Evolutionary conservation across 2,329 filamentous ascomycete genomes (phyloP).

Genomic region (Iodosphaeria phyllophila): DNA sequence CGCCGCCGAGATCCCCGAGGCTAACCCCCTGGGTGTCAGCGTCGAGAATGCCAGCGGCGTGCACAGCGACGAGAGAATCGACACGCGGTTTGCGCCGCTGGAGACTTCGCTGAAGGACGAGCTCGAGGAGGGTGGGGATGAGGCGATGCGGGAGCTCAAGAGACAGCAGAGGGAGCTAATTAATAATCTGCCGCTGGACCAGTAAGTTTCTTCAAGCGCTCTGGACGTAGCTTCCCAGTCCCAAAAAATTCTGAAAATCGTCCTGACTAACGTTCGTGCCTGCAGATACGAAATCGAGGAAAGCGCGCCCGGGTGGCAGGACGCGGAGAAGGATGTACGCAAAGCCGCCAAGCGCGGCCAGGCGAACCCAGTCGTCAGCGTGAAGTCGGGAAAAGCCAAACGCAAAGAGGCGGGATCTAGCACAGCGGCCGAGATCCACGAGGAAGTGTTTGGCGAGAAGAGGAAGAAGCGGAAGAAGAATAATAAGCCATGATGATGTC

Average conservation of each 20-base stretch:
- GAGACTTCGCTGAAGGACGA: slow-evolving; percentile 59
- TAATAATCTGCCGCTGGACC: slow-evolving; percentile 73
- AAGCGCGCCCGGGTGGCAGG: slow-evolving; percentile 41
- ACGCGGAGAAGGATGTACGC: slow-evolving; percentile 58
- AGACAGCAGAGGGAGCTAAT: slow-evolving; percentile 78
- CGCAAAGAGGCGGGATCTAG: slow-evolving; percentile 45
- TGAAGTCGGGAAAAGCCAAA: slow-evolving; percentile 64
- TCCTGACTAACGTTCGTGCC: slow-evolving; percentile 2
- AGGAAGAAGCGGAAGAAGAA: slow-evolving; percentile 32
- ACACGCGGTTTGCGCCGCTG: slow-evolving; percentile 52
- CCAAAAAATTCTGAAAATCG: background rate
- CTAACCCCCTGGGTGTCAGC: slow-evolving; percentile 37
- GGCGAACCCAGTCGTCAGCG: slow-evolving; percentile 50
- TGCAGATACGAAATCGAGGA: slow-evolving; percentile 46
- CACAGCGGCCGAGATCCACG: slow-evolving; percentile 45
- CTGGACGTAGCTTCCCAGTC: no score
- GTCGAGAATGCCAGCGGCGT: slow-evolving; percentile 39
- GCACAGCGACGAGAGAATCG: slow-evolving; percentile 50
- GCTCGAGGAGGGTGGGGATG: slow-evolving; percentile 64
- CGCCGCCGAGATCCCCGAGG: slow-evolving; percentile 42
- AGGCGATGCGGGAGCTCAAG: slow-evolving; percentile 50
- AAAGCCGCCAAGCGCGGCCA: slow-evolving; percentile 34
- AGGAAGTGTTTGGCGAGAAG: slow-evolving; percentile 34
- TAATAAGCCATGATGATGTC: no score
- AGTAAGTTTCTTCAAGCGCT: slow-evolving; percentile 31